These are phyloP conservation scores for Clohesyomyces aquaticus DNA, from an alignment of 495 filamentous ascomycete species.

Conservation along the genomic window DNA sequence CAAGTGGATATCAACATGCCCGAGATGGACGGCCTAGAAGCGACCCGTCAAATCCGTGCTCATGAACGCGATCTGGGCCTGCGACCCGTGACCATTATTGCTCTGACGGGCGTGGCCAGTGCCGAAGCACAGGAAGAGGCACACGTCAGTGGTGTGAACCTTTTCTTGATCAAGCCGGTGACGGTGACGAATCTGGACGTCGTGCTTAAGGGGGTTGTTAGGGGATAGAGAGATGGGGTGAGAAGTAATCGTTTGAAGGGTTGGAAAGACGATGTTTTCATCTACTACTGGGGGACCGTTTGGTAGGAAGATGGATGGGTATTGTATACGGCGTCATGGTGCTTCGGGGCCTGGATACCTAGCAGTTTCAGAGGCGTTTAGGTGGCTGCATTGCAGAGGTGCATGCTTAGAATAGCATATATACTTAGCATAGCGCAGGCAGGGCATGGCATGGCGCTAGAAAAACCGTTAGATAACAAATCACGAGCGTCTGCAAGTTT, in stretches of 20 bases:
- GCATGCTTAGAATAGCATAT: no score
- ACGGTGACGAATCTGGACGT: conserved; percentile 48
- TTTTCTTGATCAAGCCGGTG: conserved; percentile 76
- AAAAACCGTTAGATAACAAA: no score
- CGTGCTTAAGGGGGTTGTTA: conserved; percentile 31
- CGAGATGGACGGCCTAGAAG: conserved; percentile 39
- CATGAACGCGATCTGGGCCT: conserved; percentile 54
- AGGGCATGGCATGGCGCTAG: no score
- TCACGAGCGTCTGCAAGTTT: no score
- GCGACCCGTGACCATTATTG: conserved; percentile 62
- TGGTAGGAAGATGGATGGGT: no score
- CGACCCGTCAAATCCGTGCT: conserved; percentile 46
- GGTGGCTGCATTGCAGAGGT: no score
- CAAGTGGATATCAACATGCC: conserved; percentile 70
- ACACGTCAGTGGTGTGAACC: conserved; percentile 66
- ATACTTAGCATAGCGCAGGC: no score
- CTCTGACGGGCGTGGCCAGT: conserved; percentile 70
- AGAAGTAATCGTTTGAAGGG: not conserved
- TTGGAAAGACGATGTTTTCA: not conserved
- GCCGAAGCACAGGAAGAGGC: conserved; percentile 68
- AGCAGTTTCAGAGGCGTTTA: no score
- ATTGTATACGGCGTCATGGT: no score
- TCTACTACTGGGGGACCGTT: no score
- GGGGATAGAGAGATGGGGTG: conserved; percentile 13
- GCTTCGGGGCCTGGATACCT: no score